Percentiles rank a stretch among this genome's conserved stretches.
These are phyloP conservation scores for Fragilaria crotonensis DNA, from an alignment of 108 stramenopile genomes.

Conservation along the genomic window DNA sequence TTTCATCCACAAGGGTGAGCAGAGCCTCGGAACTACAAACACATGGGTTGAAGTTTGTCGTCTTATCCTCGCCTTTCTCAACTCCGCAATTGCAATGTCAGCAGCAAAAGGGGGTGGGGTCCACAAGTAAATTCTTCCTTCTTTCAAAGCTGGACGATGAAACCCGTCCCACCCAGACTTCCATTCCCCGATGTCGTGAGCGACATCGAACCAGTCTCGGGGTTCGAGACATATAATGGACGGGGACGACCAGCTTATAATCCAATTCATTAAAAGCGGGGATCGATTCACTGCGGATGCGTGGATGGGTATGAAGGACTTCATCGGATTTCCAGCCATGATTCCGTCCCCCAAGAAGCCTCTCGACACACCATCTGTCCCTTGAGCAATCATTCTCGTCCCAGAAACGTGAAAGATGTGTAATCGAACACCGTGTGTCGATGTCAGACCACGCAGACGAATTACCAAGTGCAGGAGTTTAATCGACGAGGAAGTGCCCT, in stretches of 20 bases:
- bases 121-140: constrained; percentile 15
- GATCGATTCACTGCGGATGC: constrained; percentile 15
- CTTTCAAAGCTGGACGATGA: neutral
- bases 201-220: constrained; percentile 27
- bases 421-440: too few relatives aligned
- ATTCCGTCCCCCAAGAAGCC: constrained; percentile 20
- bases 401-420: too few relatives aligned
- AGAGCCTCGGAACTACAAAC: constrained; percentile 30
- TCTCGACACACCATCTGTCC: too few relatives aligned
- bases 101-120: constrained; percentile 17
- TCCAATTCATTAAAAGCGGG: constrained; percentile 13
- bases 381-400: too few relatives aligned
- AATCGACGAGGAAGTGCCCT: too few relatives aligned
- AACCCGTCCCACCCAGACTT: too few relatives aligned
- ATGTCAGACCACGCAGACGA: too few relatives aligned
- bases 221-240: neutral
- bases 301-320: constrained; percentile 18
- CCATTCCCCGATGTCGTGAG: too few relatives aligned
- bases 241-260: neutral
- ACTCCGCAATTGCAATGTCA: constrained; percentile 17
- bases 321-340: constrained; percentile 14
- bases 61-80: too few relatives aligned
- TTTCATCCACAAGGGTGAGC: constrained; percentile 30
- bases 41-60: constrained; percentile 20
- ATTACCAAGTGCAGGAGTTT: too few relatives aligned